Evolutionary conservation across 441 rosid species (phyloP).

Genomic region (Corymbia calophylla): DNA sequence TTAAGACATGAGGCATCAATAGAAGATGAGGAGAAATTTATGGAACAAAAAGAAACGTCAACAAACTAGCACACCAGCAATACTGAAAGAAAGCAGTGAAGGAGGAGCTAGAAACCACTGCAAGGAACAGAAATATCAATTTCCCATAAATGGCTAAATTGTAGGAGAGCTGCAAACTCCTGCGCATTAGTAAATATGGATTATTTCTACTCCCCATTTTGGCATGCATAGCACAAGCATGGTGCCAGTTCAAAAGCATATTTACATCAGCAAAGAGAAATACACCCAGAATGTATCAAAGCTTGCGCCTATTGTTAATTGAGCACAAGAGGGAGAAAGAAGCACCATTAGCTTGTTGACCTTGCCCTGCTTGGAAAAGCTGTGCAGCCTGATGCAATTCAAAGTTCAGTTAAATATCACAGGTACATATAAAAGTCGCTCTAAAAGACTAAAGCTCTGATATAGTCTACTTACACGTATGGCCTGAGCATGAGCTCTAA

Average conservation of each 20-base stretch:
- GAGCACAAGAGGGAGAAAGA: not conserved
- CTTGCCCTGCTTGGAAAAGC: slow-evolving; percentile 53
- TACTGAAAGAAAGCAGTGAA: not conserved
- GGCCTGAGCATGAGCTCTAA: slow-evolving; percentile 85
- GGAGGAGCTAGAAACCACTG: not conserved
- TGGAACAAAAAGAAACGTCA: not conserved
- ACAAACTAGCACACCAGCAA: not conserved
- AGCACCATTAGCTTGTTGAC: slow-evolving; percentile 47
- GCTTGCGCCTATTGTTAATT: not conserved
- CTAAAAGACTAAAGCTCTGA: not conserved
- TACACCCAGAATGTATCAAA: not conserved
- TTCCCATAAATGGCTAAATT: not conserved
- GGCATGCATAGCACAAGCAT: not conserved
- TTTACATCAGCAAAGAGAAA: not conserved
- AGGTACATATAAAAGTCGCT: not conserved
- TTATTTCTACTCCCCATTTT: not conserved
- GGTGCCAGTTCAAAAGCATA: not conserved
- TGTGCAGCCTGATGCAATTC: slow-evolving; percentile 69
- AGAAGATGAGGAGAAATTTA: not conserved
- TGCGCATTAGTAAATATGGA: not conserved
- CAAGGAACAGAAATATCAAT: not conserved
- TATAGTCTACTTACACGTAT: slow-evolving; percentile 40
- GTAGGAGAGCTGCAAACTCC: not conserved
- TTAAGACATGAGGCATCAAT: not conserved
- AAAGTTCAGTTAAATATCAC: slow-evolving; percentile 6